Evolutionary conservation across 495 filamentous ascomycete species (phyloP).

Genomic region (Penicillium cinerascens): DNA sequence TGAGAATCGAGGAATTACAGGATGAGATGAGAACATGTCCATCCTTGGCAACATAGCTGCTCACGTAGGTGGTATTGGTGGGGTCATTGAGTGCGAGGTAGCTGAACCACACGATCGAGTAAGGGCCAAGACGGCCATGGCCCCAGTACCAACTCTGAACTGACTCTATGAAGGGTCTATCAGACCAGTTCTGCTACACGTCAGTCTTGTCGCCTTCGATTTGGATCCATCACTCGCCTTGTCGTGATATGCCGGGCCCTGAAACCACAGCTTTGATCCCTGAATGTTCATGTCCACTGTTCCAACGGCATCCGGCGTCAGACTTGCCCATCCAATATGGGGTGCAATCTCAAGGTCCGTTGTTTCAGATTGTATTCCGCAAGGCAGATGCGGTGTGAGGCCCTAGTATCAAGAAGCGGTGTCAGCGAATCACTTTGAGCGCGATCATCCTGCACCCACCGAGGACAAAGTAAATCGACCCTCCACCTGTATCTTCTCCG

Average conservation of each 20-base stretch:
- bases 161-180: conserved; percentile 16
- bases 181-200: conserved; percentile 29
- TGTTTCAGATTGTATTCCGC: conserved; percentile 9
- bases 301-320: conserved; percentile 31
- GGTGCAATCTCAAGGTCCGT: conserved; percentile 22
- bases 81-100: conserved; percentile 15
- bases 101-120: conserved; percentile 42
- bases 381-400: conserved; percentile 14
- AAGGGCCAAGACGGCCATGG: conserved; percentile 35
- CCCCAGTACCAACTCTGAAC: conserved; percentile 39
- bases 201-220: not conserved
- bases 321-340: conserved; percentile 35
- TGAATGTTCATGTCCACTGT: conserved; percentile 27
- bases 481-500: conserved; percentile 15
- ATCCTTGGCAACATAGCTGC: conserved; percentile 30
- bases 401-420: not conserved
- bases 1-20: conserved; percentile 14
- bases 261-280: conserved; percentile 28
- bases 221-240: conserved; percentile 20
- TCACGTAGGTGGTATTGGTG: conserved; percentile 25
- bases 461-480: conserved; percentile 11
- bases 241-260: conserved; percentile 40
- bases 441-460: conserved; percentile 1
- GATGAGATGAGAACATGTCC: conserved; percentile 14
- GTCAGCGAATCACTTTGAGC: not conserved